Conservation (phyloP, 2,329 filamentous ascomycete species). For the Ilyonectria sp. region DNA sequence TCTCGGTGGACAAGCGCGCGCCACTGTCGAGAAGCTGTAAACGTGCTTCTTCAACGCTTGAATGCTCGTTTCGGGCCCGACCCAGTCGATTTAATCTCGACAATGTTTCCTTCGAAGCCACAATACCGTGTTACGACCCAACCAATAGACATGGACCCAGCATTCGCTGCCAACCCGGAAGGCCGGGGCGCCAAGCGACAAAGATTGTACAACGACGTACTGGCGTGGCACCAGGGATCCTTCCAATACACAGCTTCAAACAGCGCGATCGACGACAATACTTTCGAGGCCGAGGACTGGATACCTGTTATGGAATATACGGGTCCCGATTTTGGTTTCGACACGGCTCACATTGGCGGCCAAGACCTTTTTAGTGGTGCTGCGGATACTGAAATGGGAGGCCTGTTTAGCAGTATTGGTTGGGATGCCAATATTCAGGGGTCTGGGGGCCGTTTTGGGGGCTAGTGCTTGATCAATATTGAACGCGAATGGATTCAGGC, state of each 20-base stretch:
- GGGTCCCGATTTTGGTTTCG: slow-evolving; percentile 29
- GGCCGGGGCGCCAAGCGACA: neutral
- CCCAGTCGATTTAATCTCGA: neutral
- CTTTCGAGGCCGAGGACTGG: slow-evolving; percentile 11
- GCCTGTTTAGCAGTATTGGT: slow-evolving; percentile 14
- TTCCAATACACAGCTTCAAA: neutral
- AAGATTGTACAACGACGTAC: neutral
- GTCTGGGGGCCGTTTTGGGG: neutral
- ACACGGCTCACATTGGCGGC: slow-evolving; percentile 7
- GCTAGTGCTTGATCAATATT: neutral
- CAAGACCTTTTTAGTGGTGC: slow-evolving; percentile 12
- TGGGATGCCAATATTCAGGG: slow-evolving; percentile 1
- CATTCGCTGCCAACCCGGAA: neutral
- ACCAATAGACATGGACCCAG: neutral
- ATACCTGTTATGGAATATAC: slow-evolving; percentile 23
- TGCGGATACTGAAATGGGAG: slow-evolving; percentile 6
- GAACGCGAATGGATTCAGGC: too few species aligned
- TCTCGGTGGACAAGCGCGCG: slow-evolving; percentile 20
- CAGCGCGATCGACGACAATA: neutral
- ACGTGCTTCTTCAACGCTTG: slow-evolving; percentile 1
- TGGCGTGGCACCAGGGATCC: slow-evolving; percentile 6
- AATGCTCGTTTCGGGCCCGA: neutral
- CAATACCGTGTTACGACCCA: neutral
- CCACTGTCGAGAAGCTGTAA: slow-evolving; percentile 16
- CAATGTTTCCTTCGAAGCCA: neutral